Evolutionary conservation across 129 eudicot genomes (phyloP).

Genomic region (Chrysanthemum seticuspe): DNA sequence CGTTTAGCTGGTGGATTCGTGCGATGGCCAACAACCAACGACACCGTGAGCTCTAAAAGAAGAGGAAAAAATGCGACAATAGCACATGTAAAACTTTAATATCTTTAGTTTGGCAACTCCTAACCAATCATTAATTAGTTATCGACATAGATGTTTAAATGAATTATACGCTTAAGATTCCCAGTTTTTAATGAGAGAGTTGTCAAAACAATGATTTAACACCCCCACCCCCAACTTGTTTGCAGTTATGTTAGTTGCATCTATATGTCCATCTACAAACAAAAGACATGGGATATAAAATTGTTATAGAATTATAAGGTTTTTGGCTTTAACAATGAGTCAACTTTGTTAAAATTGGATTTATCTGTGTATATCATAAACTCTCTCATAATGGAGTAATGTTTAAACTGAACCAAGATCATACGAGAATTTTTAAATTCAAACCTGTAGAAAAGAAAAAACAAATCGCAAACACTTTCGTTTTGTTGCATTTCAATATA

Average conservation of each 20-base stretch:
- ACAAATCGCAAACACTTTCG: too few species aligned
- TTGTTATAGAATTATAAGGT: neutral
- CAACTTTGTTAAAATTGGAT: too few species aligned
- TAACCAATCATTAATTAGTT: conserved; percentile 28
- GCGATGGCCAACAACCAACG: too few species aligned
- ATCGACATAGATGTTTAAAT: conserved; percentile 19
- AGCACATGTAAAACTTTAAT: conserved; percentile 22
- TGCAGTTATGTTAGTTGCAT: conserved; percentile 32
- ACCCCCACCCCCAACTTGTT: conserved; percentile 28
- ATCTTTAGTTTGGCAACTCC: conserved; percentile 31
- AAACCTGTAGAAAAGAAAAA: too few species aligned
- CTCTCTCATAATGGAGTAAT: too few species aligned
- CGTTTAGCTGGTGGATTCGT: too few species aligned
- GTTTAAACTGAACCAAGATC: too few species aligned
- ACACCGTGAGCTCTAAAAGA: neutral
- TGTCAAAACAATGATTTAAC: conserved; percentile 28
- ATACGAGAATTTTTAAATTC: too few species aligned
- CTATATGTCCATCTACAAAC: neutral
- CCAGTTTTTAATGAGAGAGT: conserved; percentile 21
- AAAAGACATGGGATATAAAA: neutral
- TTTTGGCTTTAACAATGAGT: too few species aligned
- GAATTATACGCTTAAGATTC: conserved; percentile 19
- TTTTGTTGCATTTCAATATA: too few species aligned
- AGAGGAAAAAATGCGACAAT: neutral
- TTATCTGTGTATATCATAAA: too few species aligned